A percentile compares a stretch with the other conserved stretches of the same genome.
Evolutionary conservation across 2,329 filamentous ascomycete species (phyloP).

Genomic region (Aspergillus tubingensis): DNA sequence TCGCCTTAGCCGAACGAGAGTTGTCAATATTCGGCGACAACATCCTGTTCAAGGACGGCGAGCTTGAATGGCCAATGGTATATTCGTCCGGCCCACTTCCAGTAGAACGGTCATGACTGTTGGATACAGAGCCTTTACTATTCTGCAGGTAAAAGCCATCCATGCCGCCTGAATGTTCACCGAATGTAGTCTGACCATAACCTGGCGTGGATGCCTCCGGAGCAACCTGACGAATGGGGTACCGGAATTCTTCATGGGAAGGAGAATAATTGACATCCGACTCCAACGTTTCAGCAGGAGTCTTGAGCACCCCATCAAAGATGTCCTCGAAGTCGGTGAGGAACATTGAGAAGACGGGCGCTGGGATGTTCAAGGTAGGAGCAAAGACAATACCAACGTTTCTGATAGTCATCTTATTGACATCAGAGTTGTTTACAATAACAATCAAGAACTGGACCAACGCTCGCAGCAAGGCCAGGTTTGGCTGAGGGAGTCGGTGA

Average conservation of each 20-base stretch:
- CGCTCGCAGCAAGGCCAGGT: slow-evolving; percentile 78
- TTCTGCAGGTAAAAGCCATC: slow-evolving; percentile 34
- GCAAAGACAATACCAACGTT: slow-evolving; percentile 99
- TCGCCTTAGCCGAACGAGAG: slow-evolving; percentile 43
- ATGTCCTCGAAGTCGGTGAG: slow-evolving; percentile 86
- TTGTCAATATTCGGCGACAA: slow-evolving; percentile 41
- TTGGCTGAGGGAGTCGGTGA: slow-evolving; percentile 75
- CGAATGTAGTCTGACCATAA: slow-evolving; percentile 60
- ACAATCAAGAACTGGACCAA: slow-evolving; percentile 85
- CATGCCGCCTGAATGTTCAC: slow-evolving; percentile 29
- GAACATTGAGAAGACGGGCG: slow-evolving; percentile 90
- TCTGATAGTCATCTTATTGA: slow-evolving; percentile 97
- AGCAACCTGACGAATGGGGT: slow-evolving; percentile 66
- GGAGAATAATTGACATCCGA: slow-evolving; percentile 44
- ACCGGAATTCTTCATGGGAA: slow-evolving; percentile 61
- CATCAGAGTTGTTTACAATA: slow-evolving; percentile 84
- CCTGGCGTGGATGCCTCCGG: slow-evolving; percentile 66
- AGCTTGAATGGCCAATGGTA: slow-evolving; percentile 24
- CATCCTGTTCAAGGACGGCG: slow-evolving; percentile 43
- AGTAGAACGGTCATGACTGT: slow-evolving; percentile 49
- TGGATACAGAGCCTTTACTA: slow-evolving; percentile 55
- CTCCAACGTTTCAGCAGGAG: slow-evolving; percentile 39
- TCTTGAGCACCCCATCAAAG: slow-evolving; percentile 69
- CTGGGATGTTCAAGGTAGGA: slow-evolving; percentile 92
- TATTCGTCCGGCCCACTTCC: slow-evolving; percentile 32